phyloP scores from a whole-genome alignment of 2,329 filamentous ascomycete genomes.

The Alternaria incomplexa region DNA sequence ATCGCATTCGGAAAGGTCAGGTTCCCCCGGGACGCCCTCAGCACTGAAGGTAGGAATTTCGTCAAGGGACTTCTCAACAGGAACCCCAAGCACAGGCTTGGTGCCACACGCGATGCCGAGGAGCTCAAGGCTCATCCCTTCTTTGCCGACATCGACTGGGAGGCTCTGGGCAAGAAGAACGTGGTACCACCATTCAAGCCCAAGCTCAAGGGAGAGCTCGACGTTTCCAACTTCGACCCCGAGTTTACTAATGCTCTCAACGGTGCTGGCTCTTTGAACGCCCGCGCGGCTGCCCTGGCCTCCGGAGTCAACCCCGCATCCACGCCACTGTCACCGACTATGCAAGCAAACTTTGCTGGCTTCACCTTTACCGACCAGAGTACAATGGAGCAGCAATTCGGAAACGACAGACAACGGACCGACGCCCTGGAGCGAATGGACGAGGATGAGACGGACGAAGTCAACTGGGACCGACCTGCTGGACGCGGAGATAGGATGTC shows the following conservation, averaged over 20 bases:
- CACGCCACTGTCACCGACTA: slow-evolving; percentile 90
- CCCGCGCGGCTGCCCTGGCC: slow-evolving; percentile 84
- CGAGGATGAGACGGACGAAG: slow-evolving; percentile 51
- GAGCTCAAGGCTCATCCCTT: slow-evolving; percentile 95
- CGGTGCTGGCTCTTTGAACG: slow-evolving; percentile 84
- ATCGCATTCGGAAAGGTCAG: slow-evolving; percentile 98
- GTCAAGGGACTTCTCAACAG: slow-evolving; percentile 97
- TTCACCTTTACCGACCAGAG: slow-evolving; percentile 99
- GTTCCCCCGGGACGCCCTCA: slow-evolving; percentile 93
- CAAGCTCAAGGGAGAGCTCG: slow-evolving; percentile 91
- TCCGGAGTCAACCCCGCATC: slow-evolving; percentile 82
- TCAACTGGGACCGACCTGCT: slow-evolving; percentile 50
- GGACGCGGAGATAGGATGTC: slow-evolving; percentile 59
- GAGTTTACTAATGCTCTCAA: slow-evolving; percentile 96
- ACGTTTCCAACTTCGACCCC: slow-evolving; percentile 97
- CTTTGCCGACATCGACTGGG: slow-evolving; percentile 94
- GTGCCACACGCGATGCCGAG: slow-evolving; percentile 87
- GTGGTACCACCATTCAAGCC: slow-evolving; percentile 98
- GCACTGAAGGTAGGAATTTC: slow-evolving; percentile 93
- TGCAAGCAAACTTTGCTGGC: slow-evolving; percentile 97
- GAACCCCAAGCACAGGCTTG: slow-evolving; percentile 93
- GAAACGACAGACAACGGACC: slow-evolving; percentile 42
- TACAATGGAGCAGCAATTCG: slow-evolving; percentile 84
- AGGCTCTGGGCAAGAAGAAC: slow-evolving; percentile 83
- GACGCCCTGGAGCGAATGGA: slow-evolving; percentile 52